Conservation (phyloP, 2,329 filamentous ascomycete genomes). For the Zalaria sp. region DNA sequence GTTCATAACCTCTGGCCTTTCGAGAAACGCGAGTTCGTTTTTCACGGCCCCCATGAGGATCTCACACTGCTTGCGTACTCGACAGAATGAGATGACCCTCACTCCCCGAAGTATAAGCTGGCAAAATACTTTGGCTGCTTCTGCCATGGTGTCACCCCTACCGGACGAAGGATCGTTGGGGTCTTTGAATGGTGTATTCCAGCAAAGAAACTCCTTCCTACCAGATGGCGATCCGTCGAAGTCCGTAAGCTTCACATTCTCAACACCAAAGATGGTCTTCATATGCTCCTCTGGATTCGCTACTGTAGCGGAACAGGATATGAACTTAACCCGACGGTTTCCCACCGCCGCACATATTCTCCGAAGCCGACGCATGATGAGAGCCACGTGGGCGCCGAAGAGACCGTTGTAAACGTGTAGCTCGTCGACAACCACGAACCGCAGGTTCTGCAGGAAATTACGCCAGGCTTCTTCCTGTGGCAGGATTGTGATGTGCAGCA, state of each 20-base stretch:
- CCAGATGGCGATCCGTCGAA: slow-evolving; percentile 89
- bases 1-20: slow-evolving; percentile 58
- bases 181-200: slow-evolving; percentile 94
- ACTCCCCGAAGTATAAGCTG: slow-evolving; percentile 80
- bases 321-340: slow-evolving; percentile 73
- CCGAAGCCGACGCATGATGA: slow-evolving; percentile 82
- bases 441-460: slow-evolving; percentile 73
- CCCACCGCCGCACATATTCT: slow-evolving; percentile 83
- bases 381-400: slow-evolving; percentile 84
- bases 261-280: slow-evolving; percentile 80
- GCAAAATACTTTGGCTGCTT: slow-evolving; percentile 83
- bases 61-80: slow-evolving; percentile 79
- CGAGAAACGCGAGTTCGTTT: slow-evolving; percentile 58
- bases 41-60: slow-evolving; percentile 67
- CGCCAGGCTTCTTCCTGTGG: slow-evolving; percentile 87
- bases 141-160: slow-evolving; percentile 65
- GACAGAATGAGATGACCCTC: slow-evolving; percentile 83
- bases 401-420: slow-evolving; percentile 93
- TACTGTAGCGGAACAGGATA: slow-evolving; percentile 93
- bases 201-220: slow-evolving; percentile 88
- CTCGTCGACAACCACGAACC: slow-evolving; percentile 74
- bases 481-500: slow-evolving; percentile 88
- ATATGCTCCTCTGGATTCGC: slow-evolving; percentile 88
- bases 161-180: slow-evolving; percentile 76
- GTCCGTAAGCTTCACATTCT: slow-evolving; percentile 68